Conservation (phyloP, 176 grass and related monocot genomes). For the Guadua angustifolia region DNA sequence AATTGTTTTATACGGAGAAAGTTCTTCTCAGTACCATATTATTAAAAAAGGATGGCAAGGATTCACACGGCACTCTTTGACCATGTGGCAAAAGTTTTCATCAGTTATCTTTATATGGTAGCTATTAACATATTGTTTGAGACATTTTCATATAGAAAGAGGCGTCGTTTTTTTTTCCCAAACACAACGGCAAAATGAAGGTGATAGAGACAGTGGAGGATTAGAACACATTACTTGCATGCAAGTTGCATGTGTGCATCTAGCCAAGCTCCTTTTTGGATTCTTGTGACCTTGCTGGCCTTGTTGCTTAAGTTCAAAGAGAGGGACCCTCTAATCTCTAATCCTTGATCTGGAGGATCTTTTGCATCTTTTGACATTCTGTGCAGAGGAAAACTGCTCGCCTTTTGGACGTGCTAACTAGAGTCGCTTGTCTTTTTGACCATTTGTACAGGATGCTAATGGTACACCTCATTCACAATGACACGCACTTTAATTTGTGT, state of each 20-base stretch:
- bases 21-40: not conserved
- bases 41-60: not conserved
- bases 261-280: not conserved
- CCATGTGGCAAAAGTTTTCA: not conserved
- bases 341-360: not conserved
- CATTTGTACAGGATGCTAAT: not conserved
- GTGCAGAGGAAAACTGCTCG: not conserved
- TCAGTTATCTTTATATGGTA: not conserved
- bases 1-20: not conserved
- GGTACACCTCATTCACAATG: slow-evolving; percentile 1
- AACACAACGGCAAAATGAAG: slow-evolving; percentile 1
- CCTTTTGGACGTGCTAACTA: slow-evolving; percentile 23
- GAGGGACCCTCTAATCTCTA: not conserved
- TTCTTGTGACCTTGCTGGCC: not conserved
- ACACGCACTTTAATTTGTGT: not conserved
- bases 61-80: not conserved
- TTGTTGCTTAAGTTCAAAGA: slow-evolving; percentile 28
- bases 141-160: not conserved
- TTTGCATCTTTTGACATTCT: slow-evolving; percentile 20
- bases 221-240: not conserved
- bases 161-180: not conserved
- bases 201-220: not conserved
- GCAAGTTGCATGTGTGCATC: slow-evolving; percentile 9
- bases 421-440: slow-evolving; percentile 13
- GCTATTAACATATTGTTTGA: not conserved